These are phyloP conservation scores for Malassezia slooffiae DNA, from an alignment of 1,284 basidiomycete species.

Conservation along the genomic window DNA sequence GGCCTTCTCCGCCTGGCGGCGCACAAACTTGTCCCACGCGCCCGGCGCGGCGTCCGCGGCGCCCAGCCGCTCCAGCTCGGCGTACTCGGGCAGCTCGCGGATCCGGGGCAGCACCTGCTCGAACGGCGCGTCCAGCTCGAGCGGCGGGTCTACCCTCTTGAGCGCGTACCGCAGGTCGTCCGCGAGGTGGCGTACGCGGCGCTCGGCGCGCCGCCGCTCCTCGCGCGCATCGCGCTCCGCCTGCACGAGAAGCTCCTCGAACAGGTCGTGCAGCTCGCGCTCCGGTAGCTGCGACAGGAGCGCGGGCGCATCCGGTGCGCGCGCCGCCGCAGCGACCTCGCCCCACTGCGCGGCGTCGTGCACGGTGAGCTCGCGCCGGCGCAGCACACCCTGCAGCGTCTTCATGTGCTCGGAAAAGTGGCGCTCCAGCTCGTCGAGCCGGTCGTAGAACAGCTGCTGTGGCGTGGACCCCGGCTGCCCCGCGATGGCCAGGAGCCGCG, in stretches of 20 bases:
- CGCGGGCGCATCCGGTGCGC: slow-evolving; percentile 1
- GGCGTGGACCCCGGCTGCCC: slow-evolving; percentile 87
- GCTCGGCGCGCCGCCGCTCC: slow-evolving; percentile 65
- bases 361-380: slow-evolving; percentile 50
- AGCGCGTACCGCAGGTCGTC: slow-evolving; percentile 93
- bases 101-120: slow-evolving; percentile 15
- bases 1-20: slow-evolving; percentile 24
- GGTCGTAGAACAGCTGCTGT: slow-evolving; percentile 90
- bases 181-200: slow-evolving; percentile 71
- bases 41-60: slow-evolving; percentile 21
- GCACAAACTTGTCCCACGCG: slow-evolving; percentile 40
- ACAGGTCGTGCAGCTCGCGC: slow-evolving; percentile 12
- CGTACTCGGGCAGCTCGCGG: slow-evolving; percentile 18
- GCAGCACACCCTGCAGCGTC: slow-evolving; percentile 54
- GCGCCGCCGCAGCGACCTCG: background rate
- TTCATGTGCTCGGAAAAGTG: slow-evolving; percentile 66
- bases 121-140: slow-evolving; percentile 22
- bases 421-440: slow-evolving; percentile 74
- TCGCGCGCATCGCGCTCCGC: slow-evolving; percentile 59
- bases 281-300: slow-evolving; percentile 2
- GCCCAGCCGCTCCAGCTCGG: slow-evolving; percentile 17
- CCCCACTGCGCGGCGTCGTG: slow-evolving; percentile 16
- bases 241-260: slow-evolving; percentile 57
- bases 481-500: slow-evolving; percentile 71
- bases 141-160: slow-evolving; percentile 68